These are phyloP conservation scores for Hyphodiscus hymeniophilus DNA, from an alignment of 495 filamentous ascomycete genomes.

Conservation along the genomic window DNA sequence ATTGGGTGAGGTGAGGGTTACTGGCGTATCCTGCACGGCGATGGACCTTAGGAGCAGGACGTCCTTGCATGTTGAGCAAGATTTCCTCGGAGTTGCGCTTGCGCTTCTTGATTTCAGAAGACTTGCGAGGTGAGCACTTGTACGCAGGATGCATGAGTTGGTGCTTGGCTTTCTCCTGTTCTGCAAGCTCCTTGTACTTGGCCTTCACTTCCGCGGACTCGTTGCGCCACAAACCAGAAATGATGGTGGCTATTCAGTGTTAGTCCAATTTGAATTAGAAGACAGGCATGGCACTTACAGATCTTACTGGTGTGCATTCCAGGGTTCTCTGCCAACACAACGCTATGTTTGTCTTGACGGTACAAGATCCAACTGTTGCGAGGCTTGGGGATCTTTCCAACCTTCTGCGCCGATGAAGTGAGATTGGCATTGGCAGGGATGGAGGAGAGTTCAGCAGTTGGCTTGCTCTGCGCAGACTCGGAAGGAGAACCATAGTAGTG, in stretches of 20 bases:
- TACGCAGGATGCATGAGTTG: slow-evolving; percentile 37
- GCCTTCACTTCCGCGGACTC: slow-evolving; percentile 28
- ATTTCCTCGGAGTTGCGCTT: background rate
- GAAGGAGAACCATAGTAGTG: too few species aligned
- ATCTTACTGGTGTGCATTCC: slow-evolving; percentile 36
- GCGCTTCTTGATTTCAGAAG: slow-evolving; percentile 33
- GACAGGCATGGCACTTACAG: slow-evolving; percentile 29
- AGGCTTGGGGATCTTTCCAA: slow-evolving; percentile 32
- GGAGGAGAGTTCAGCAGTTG: too few species aligned
- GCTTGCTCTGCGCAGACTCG: too few species aligned
- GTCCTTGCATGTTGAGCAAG: too few species aligned
- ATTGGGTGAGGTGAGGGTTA: too few species aligned
- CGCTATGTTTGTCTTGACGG: slow-evolving; percentile 31
- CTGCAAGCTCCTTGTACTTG: slow-evolving; percentile 29
- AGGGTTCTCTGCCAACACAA: slow-evolving; percentile 29
- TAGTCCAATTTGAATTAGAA: slow-evolving; percentile 10
- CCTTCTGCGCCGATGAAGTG: background rate
- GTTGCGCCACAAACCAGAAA: slow-evolving; percentile 35
- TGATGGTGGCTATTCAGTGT: slow-evolving; percentile 31
- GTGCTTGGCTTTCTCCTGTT: slow-evolving; percentile 34
- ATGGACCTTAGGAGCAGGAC: too few species aligned
- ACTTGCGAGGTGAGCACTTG: slow-evolving; percentile 40
- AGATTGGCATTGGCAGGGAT: too few species aligned
- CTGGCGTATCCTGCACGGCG: too few species aligned
- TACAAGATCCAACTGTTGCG: slow-evolving; percentile 40